Base-by-base conservation (phyloP, 305 asterid species). In the Fraxinus platypoda region DNA sequence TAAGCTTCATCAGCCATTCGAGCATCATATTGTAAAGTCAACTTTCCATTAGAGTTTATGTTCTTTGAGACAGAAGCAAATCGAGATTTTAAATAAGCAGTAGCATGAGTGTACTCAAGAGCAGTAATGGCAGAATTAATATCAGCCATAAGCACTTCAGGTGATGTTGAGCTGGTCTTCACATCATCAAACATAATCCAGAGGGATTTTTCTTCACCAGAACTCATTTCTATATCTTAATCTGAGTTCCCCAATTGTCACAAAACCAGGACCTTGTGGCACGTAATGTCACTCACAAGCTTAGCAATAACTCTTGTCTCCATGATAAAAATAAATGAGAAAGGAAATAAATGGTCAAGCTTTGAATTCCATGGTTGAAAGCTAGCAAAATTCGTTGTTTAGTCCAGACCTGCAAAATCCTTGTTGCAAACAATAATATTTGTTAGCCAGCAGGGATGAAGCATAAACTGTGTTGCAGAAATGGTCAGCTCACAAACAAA, bases 91-190 rank as follows among this genome's bases (percentile, higher is more conserved):
- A 88, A 82, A 74, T 78, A 77, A 80, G 85, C 75, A 21, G 91
- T 82, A 17, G 94, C 88, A 57, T 88, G 90, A 77, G 89, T 86
- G 83, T 90, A 89, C 87, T 91, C 97, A 3, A 93, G 90, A 62
- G 89, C 80, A 57, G 91, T 87, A 82, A 89, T 88, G 75, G 93
- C 94, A 41, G 92, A 85, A 78, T 91, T 85, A 4, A 90, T 88
- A 86, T 90, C 89, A n/a, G 91, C 87, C 93, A 91, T 89, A 7
- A 93, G 90, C 21, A 85, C 87, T 79, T 93, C 93, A 1, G 97
- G 95, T 31, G 87, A 77, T 41, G 72, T 21, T 43, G 89, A 80
- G 33, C 77, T 82, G 35, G 75, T 75, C 82, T 88, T 93, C 25
- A 89, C 88, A 21, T 86, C 88, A 30, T 93, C 95, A 79, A 85